These are phyloP conservation scores for Inosperma sp. DNA, from an alignment of 768 basidiomycete genomes.

Conservation along the genomic window DNA sequence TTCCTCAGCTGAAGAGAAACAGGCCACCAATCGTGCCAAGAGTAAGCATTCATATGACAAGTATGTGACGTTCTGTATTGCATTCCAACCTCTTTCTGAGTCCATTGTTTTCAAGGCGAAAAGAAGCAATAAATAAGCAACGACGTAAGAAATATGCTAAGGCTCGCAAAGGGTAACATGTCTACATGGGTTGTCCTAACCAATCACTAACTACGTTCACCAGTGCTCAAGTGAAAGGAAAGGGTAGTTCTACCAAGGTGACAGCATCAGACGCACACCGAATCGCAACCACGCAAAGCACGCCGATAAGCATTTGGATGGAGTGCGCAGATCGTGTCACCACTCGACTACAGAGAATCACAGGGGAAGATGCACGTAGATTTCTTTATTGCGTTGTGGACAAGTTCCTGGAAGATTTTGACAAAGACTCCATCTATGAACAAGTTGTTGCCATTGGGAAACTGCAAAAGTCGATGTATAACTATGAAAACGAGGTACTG, in stretches of 20 bases:
- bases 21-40: conserved; percentile 14
- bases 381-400: background rate
- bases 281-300: no score
- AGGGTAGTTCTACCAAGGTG: no score
- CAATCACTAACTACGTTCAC: no score
- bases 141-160: background rate
- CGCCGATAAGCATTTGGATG: background rate
- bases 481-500: background rate
- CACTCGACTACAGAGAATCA: background rate
- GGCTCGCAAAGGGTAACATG: background rate
- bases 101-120: background rate
- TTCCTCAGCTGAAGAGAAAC: conserved; percentile 7
- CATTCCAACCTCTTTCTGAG: background rate
- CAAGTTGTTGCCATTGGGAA: background rate
- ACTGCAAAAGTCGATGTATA: background rate
- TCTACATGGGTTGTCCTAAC: background rate
- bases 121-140: background rate
- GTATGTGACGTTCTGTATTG: conserved; percentile 4
- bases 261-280: no score
- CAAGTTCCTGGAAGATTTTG: background rate
- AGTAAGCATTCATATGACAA: conserved; percentile 16
- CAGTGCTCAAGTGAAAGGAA: no score
- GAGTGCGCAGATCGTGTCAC: background rate
- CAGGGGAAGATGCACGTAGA: background rate
- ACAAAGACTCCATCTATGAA: background rate